Evolutionary conservation across 1,284 basidiomycete species (phyloP).

Genomic region (Ceratobasidium sp.): DNA sequence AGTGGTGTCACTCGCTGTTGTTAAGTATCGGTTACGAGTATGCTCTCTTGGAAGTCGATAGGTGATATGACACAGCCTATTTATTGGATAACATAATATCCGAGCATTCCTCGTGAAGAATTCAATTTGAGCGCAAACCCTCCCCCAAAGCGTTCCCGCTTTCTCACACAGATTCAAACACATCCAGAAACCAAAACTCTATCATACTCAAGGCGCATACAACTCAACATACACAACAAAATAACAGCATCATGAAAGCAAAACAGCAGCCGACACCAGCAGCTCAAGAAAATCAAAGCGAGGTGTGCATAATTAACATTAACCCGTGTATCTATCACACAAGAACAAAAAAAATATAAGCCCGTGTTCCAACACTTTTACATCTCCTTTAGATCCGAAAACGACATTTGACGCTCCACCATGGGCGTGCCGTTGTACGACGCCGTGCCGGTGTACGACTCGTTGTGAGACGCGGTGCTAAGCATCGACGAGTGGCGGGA

Average conservation of each 20-base stretch:
- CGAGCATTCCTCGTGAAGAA: too few relatives aligned
- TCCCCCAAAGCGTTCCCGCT: too few relatives aligned
- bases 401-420: slow-evolving; percentile 31
- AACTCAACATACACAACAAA: neutral
- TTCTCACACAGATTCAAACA: too few relatives aligned
- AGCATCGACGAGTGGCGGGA: slow-evolving; percentile 1
- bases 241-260: neutral
- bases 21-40: too few relatives aligned
- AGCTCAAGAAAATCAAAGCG: neutral
- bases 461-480: neutral
- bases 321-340: neutral
- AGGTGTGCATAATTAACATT: neutral
- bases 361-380: neutral
- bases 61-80: too few relatives aligned
- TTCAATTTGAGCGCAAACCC: too few relatives aligned
- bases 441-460: slow-evolving; percentile 3
- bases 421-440: slow-evolving; percentile 25
- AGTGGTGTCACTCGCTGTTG: too few relatives aligned
- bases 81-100: too few relatives aligned
- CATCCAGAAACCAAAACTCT: too few relatives aligned
- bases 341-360: neutral
- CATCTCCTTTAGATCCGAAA: slow-evolving; percentile 40
- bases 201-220: neutral
- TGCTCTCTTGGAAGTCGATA: too few relatives aligned
- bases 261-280: neutral